Base-by-base conservation (phyloP, 192 early-diverging fungal genomes). In the Spinellus fusiger region DNA sequence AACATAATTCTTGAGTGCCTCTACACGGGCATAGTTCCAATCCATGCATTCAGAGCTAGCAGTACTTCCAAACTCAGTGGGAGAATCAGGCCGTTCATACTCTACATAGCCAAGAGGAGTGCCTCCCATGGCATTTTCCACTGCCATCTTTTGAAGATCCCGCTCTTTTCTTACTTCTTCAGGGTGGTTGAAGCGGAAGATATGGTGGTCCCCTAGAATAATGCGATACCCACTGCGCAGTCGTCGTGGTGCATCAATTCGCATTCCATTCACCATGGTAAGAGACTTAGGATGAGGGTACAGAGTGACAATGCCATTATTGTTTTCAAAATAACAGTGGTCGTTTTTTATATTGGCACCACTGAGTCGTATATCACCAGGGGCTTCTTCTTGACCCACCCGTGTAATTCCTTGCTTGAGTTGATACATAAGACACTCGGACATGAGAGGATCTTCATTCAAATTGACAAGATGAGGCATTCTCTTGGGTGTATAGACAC, bases 401-500 rank as follows among this genome's bases (percentile, higher is more conserved):
- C 71, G 56, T 0, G 90, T 91, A 12, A 60, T 73, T 9, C 93
- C 93, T 1, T 76, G 77, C 35, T 88, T 88, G 54, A 95, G 73
- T 49, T 88, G 88, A 73, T 93, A 94, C 23, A 95, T 82, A 8
- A 95, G 78, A 56, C 91, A 94, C 64, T 95, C 92, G 15, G 89
- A 89, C 86, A 91, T 88, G 22, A 89, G 77, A 40, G 92, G 89
- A 68, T 95, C 89, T 65, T 94, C 92, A 64, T 89, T 93, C 18
- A 93, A 80, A 59, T 94, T 95, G 47, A 95, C 84, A 47, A 95
- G 76, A 69, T 93, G 91, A 16, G 93, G 91, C 48, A 86, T 78
- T 26, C 80, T 83, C 35, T 89, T 86, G n/a, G 93, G 92, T n/a
- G 86, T 81, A 60, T 83, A 81, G 8, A 94, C 70, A 22, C 91